Evolutionary conservation across 805 yeast species (phyloP), one percentile per base, ranked within the genome.

Genomic region (Vanderwaltozyma verrucispora): DNA sequence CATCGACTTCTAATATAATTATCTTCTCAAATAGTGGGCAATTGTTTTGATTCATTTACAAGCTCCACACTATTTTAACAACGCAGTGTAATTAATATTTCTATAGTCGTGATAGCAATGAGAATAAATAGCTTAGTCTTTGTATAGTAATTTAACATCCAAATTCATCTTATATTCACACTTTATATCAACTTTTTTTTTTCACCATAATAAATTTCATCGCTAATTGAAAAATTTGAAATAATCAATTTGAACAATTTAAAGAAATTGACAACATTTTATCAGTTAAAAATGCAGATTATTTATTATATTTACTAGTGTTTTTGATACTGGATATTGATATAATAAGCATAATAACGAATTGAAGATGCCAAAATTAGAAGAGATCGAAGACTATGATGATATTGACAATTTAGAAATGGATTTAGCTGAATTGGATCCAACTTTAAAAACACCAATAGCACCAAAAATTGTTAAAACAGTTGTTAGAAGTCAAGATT

Each of bases 361-460:
- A 27, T 27, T 10, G 29, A 27, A n/a, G 31, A 77, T 76, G 78
- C 92, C 94, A 11, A 67, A 64, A 25, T 57, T 82, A 39, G 94
- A 82, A 56, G 88, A 81, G 49, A 76, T 82, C 40, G 68, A 66
- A 39, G 87, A 80, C 56, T 82, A 76, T 52, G 94, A 84, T 46
- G 88, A 80, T 50, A 77, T 89, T 62, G 96, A 88, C 54, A 79
- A 87, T 64, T 68, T 86, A 77, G 96, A 89, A 51, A 80, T 85
- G 83, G 96, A 88, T 61, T 67, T 88, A 20, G 94, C 94, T 3
- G 94, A 89, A 64, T 81, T 86, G 45, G 96, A 87, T 60, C 87
- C 80, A 18, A 59, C 62, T 28, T 62, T 81, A 44, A 69, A 59
- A 30, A 79, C 89, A 0, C 83, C 89, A 7, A 62, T 80, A 17